Evolutionary conservation across 108 stramenopile species (phyloP).

Genomic region (Nitzschia putrida): DNA sequence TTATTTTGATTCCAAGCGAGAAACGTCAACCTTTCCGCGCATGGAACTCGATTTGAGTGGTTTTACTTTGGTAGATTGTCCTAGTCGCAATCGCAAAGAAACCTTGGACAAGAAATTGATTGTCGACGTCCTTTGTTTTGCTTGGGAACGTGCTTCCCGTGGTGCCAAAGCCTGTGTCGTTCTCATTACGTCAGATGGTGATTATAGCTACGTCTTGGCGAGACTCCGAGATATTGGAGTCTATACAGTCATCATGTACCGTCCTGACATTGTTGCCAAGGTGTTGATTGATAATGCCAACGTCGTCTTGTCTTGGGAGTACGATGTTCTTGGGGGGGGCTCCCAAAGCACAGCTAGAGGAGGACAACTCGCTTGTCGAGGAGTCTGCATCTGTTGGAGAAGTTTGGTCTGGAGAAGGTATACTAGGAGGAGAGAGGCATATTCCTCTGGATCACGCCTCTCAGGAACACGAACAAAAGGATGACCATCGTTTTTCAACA

Average conservation of each 20-base stretch:
- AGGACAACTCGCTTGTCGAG: not conserved
- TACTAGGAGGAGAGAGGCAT: too few species aligned
- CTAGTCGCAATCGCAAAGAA: conserved; percentile 9
- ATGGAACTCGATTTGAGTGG: too few species aligned
- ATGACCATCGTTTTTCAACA: not conserved
- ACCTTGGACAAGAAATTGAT: conserved; percentile 38
- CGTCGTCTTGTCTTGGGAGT: conserved; percentile 4
- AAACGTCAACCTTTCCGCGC: too few species aligned
- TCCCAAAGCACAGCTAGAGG: not conserved
- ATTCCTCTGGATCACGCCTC: too few species aligned
- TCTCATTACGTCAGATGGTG: conserved; percentile 29
- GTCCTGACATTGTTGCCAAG: conserved; percentile 17
- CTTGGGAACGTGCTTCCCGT: conserved; percentile 5
- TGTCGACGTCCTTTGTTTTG: conserved; percentile 19
- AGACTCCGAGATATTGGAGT: conserved; percentile 14
- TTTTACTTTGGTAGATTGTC: too few species aligned
- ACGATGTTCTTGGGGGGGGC: conserved; percentile 2
- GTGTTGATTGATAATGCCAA: conserved; percentile 11
- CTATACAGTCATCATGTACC: conserved; percentile 12
- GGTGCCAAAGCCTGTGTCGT: conserved; percentile 15
- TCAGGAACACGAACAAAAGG: not conserved
- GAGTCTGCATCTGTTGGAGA: too few species aligned
- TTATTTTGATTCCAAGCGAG: too few species aligned
- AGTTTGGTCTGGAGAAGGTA: too few species aligned
- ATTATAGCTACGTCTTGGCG: conserved; percentile 16